Base-by-base conservation (phyloP, 305 asterid species). In the Fraxinus latifolia region DNA sequence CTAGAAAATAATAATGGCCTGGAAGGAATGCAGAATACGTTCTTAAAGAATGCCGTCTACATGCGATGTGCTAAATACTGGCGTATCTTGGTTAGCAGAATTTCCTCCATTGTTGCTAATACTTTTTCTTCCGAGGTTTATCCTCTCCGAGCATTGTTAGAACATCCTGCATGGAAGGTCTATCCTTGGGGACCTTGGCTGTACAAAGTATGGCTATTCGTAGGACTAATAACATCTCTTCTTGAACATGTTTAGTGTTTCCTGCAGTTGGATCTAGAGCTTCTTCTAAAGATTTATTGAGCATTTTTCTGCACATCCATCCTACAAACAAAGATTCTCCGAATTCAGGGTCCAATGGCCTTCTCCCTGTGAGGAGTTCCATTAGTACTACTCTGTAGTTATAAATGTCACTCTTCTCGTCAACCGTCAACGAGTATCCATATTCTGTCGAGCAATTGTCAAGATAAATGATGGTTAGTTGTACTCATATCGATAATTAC, bases 151-250 rank as follows among this genome's bases (percentile, higher is more conserved):
- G 95, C 97, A 92, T 95, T 17, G 97, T 87, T 39, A 92, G 32
- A n/a, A 93, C 93, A 31, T 95, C 98, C 77, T 95, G 91, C 97
- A 95, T 93, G 50, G 97, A 92, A 9, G 98, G 99, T 72, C 97
- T 89, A 74, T 95, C 98, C 88, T 84, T 90, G 0, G 97, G 97
- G 77, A 87, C 91, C 90, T 89, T 95, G 1, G 95, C 97, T 50
- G 94, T 90, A 83, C 98, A 95, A 8, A 93, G 91, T 80, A 93
- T 71, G 1, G 98, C 94, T 33, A 92, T 83, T 67, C 94, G 81
- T 23, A 95, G 88, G 80, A 93, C 97, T 74, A 93, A 79, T 31
- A 93, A 84, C 98, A 95, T 95, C 88, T 95, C 98, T 87, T 95
- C 98, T 83, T 86, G 90, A 74, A 92, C 97, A 71, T 91, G 94